Percentiles rank a stretch among this genome's conserved stretches.
These are phyloP conservation scores for Biscutella laevigata DNA, from an alignment of 441 rosid genomes.

Conservation along the genomic window DNA sequence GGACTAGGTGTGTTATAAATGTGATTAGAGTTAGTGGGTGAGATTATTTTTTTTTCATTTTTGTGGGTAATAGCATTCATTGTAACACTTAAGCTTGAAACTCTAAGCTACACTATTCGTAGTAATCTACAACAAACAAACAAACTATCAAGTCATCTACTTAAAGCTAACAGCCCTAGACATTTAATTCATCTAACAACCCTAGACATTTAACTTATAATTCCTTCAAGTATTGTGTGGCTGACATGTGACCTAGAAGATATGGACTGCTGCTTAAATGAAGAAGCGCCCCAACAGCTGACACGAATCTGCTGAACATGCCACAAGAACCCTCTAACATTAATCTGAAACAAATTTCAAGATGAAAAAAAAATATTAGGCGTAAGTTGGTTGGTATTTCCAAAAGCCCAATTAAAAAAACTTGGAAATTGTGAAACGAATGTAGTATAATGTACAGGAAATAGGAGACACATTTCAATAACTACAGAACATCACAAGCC, in stretches of 20 bases:
- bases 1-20: too few relatives aligned
- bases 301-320: conserved; percentile 90
- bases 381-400: neutral
- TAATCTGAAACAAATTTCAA: conserved; percentile 56
- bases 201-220: too few relatives aligned
- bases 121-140: too few relatives aligned
- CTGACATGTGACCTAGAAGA: conserved; percentile 54
- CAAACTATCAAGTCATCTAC: too few relatives aligned
- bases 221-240: conserved; percentile 36
- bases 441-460: neutral
- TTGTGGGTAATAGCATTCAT: too few relatives aligned
- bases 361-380: conserved; percentile 1
- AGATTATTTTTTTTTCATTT: too few relatives aligned
- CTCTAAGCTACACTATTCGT: too few relatives aligned
- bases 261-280: conserved; percentile 50
- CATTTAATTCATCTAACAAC: too few relatives aligned
- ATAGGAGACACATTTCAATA: neutral
- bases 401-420: conserved; percentile 5
- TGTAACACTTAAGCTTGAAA: too few relatives aligned
- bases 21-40: too few relatives aligned
- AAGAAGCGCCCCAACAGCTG: conserved; percentile 88
- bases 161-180: too few relatives aligned
- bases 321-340: conserved; percentile 85
- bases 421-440: neutral
- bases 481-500: too few relatives aligned